Base-by-base conservation (phyloP, 2,329 filamentous ascomycete genomes). In the Aureobasidium zeae region DNA sequence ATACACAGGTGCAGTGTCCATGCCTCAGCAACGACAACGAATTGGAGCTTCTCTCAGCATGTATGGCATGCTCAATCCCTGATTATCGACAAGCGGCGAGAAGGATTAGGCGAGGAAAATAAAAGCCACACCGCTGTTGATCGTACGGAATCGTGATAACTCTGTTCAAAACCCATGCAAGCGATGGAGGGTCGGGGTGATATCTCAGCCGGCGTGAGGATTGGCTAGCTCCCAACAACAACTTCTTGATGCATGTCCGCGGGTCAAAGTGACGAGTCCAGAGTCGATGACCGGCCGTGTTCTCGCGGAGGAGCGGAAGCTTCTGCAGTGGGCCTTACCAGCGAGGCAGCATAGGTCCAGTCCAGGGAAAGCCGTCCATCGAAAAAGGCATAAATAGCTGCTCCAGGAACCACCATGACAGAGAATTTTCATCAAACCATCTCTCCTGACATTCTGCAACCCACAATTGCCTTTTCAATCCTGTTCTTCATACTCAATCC, bases 101-200 rank as follows among this genome's bases (percentile, higher is more conserved):
- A 56, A 55, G 59, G 55, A 63, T 63, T 63, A 65, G 61, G 63
- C 61, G 60, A 62, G 63, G 25, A 53, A 59, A 47, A 57, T 19
- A 31, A 25, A 60, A 64, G 65, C 66, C 65, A 70, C 66, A 61
- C 63, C 51, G 49, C 49, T 46, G 53, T 44, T 52, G 56, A 56
- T 55, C 55, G 46, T 43, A 43, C 41, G 36, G 36, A 46, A 30
- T 28, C 17, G 34, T 41, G 44, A 35, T 46, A 20, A 16, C 36
- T 34, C 13, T 24, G 19, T 20, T 29, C 44, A 38, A 22, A 8
- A n/a, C 25, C 22, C 20, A 17, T 12, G 19, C 43, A 39, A 46
- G 35, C 34, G 44, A 35, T 31, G 36, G 31, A 35, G 30, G 33
- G 29, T 34, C 22, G 30, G 21, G 24, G 13, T 22, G 29, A 10